These are phyloP conservation scores for Neonectria magnoliae DNA, from an alignment of 2,329 filamentous ascomycete species.

Conservation along the genomic window DNA sequence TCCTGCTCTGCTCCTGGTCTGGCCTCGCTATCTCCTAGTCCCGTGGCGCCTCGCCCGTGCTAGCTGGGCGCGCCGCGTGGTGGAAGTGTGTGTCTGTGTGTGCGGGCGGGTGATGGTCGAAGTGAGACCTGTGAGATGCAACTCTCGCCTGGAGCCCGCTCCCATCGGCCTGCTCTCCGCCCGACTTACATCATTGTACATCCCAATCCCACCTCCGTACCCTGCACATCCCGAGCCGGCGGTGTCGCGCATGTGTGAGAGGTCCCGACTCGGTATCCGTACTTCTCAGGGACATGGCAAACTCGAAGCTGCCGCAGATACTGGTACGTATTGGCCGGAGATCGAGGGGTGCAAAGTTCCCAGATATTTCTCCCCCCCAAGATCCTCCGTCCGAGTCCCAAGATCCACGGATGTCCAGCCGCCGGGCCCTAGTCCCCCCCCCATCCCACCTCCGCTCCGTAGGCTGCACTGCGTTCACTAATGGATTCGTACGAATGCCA, in stretches of 20 bases:
- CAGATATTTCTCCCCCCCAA: constrained; percentile 23
- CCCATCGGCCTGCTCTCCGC: constrained; percentile 29
- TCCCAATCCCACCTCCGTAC: constrained; percentile 11
- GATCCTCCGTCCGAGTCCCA: constrained; percentile 26
- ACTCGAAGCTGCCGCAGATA: constrained; percentile 26
- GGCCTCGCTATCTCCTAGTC: constrained; percentile 15
- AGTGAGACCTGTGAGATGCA: constrained; percentile 1
- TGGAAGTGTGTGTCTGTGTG: constrained; percentile 17
- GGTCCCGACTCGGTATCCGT: not conserved
- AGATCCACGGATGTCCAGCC: constrained; percentile 34
- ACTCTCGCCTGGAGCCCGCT: not conserved
- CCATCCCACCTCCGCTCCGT: constrained; percentile 15
- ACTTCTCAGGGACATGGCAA: constrained; percentile 22
- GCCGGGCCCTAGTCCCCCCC: constrained; percentile 22
- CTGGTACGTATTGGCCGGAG: constrained; percentile 32
- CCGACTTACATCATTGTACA: constrained; percentile 43
- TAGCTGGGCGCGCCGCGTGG: constrained; percentile 12
- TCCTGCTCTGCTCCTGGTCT: constrained; percentile 2
- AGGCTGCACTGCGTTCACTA: not conserved
- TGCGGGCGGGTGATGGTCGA: not conserved
- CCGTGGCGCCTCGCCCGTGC: constrained; percentile 20
- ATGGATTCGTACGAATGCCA: constrained; percentile 12
- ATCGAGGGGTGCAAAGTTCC: constrained; percentile 19
- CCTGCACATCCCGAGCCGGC: constrained; percentile 12
- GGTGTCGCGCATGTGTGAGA: constrained; percentile 4